Conservation (phyloP, 2,329 filamentous ascomycete species). For the Colletotrichum destructivum region DNA sequence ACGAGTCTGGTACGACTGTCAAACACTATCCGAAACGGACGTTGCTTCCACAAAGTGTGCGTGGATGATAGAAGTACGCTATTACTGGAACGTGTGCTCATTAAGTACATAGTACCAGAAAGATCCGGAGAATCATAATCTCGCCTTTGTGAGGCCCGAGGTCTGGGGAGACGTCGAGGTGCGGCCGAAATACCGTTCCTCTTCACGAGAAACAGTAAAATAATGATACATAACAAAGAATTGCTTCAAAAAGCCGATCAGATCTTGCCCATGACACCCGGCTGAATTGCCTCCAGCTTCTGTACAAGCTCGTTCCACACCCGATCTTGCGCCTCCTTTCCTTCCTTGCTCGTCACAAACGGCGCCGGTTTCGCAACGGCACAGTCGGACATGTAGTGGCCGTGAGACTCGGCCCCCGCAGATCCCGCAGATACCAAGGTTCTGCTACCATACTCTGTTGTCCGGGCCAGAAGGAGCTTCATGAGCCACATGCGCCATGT, state of each 20-base stretch:
- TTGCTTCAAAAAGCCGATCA: not conserved
- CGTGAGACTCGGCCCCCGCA: conserved; percentile 59
- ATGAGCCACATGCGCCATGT: conserved; percentile 46
- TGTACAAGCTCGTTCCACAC: conserved; percentile 60
- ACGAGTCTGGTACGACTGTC: too few species aligned
- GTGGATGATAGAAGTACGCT: too few species aligned
- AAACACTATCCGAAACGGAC: too few species aligned
- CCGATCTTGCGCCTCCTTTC: conserved; percentile 53
- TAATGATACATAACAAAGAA: not conserved
- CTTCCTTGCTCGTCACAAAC: conserved; percentile 58
- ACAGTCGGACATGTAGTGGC: conserved; percentile 60
- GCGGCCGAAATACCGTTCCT: too few species aligned
- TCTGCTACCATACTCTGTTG: conserved; percentile 63
- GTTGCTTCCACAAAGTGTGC: too few species aligned
- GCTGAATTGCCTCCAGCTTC: conserved; percentile 59
- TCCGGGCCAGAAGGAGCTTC: conserved; percentile 56
- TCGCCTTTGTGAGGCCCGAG: too few species aligned
- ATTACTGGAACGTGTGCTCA: too few species aligned
- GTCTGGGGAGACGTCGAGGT: too few species aligned
- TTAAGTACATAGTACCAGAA: too few species aligned
- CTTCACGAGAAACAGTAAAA: too few species aligned
- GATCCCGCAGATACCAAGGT: conserved; percentile 57
- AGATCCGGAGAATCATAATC: too few species aligned
- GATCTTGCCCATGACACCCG: conserved; percentile 48
- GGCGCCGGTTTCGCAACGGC: conserved; percentile 48